These are phyloP conservation scores for Tricholoma hemisulphureum DNA, from an alignment of 768 basidiomycete genomes.

Conservation along the genomic window DNA sequence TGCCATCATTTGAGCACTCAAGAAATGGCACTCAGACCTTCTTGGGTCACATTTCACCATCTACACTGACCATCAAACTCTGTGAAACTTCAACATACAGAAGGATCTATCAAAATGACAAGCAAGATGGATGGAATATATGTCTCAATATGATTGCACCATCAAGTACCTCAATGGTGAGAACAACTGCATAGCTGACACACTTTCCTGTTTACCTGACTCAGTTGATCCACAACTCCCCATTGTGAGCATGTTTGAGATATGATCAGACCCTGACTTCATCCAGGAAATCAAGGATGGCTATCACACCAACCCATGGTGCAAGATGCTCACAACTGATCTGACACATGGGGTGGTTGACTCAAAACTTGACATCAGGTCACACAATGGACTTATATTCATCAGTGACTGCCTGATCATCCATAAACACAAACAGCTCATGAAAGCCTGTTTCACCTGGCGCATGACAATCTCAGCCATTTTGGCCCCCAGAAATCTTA, in stretches of 20 bases:
- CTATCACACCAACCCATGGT: background rate
- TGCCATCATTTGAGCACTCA: background rate
- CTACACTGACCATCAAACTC: background rate
- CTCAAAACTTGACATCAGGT: background rate
- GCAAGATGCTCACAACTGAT: background rate
- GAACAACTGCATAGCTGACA: background rate
- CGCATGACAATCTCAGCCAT: background rate
- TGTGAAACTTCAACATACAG: background rate
- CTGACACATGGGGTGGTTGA: background rate
- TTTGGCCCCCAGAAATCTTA: background rate
- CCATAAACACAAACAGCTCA: background rate
- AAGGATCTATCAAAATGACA: background rate
- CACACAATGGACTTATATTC: background rate
- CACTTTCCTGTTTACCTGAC: background rate
- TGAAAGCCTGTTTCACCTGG: background rate
- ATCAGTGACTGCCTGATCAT: background rate
- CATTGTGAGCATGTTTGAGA: no score
- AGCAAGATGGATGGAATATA: background rate
- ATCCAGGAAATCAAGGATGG: background rate
- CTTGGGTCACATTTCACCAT: background rate
- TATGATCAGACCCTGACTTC: background rate
- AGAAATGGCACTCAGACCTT: background rate
- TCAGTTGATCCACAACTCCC: no score
- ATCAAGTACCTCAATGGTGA: background rate
- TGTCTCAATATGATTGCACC: background rate